Evolutionary conservation across 768 basidiomycete species (phyloP).

Genomic region (Gyrodon lividus): DNA sequence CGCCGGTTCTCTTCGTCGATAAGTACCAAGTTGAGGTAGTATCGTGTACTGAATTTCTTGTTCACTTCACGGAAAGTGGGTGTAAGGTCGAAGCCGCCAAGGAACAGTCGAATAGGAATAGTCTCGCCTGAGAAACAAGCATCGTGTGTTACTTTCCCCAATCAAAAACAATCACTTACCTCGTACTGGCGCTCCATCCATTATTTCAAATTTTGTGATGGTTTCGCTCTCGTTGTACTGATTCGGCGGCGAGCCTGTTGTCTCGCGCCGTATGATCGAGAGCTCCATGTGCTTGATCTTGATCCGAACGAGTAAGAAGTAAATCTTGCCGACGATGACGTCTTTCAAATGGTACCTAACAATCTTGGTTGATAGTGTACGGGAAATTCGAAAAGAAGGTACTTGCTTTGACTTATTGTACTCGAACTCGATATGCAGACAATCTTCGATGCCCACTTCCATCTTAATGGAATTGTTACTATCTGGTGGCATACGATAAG

Average conservation of each 20-base stretch:
- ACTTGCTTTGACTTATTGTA: slow-evolving; percentile 98
- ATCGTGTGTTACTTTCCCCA: not conserved
- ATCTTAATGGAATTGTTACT: slow-evolving; percentile 98
- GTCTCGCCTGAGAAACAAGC: slow-evolving; percentile 73
- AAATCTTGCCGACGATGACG: slow-evolving; percentile 99
- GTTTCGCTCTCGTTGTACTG: slow-evolving; percentile 99
- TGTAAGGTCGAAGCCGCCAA: slow-evolving; percentile 97
- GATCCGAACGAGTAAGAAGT: slow-evolving; percentile 97
- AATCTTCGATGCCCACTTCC: slow-evolving; percentile 99
- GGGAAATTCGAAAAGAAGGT: not conserved
- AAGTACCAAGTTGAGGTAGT: slow-evolving; percentile 95
- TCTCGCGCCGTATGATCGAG: slow-evolving; percentile 96
- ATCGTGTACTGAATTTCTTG: slow-evolving; percentile 97
- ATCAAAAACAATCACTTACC: slow-evolving; percentile 43
- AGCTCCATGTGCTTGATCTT: slow-evolving; percentile 99
- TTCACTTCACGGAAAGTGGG: slow-evolving; percentile 99
- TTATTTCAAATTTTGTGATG: slow-evolving; percentile 99
- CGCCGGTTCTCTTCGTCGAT: slow-evolving; percentile 98
- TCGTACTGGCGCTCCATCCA: slow-evolving; percentile 98
- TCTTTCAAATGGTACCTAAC: slow-evolving; percentile 96
- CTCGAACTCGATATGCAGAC: slow-evolving; percentile 98
- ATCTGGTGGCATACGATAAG: slow-evolving; percentile 97
- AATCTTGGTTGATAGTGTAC: slow-evolving; percentile 1
- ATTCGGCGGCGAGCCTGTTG: slow-evolving; percentile 96
- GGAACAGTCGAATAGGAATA: slow-evolving; percentile 95